A percentile compares a stretch with the other conserved stretches of the same genome.
Evolutionary conservation across 768 basidiomycete species (phyloP).

Genomic region (Gymnopilus junonius): DNA sequence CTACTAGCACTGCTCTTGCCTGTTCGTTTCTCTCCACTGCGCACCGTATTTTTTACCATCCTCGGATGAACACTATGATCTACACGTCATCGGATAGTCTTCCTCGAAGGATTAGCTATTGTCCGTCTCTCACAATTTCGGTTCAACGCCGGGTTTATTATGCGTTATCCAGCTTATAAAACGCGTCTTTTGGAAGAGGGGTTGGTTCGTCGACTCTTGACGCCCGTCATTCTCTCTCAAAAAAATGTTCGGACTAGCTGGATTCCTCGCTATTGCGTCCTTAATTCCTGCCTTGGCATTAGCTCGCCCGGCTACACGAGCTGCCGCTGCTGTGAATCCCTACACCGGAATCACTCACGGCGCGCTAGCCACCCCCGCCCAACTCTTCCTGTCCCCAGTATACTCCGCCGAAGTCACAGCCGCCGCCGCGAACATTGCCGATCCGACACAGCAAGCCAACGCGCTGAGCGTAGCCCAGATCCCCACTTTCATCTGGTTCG

Average conservation of each 20-base stretch:
- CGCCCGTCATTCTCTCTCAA: background rate
- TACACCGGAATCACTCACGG: background rate
- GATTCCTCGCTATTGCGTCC: background rate
- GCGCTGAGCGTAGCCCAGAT: constrained; percentile 56
- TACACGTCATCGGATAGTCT: background rate
- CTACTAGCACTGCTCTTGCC: background rate
- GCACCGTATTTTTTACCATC: background rate
- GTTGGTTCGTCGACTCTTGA: too few species aligned
- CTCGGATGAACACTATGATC: background rate
- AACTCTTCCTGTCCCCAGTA: background rate
- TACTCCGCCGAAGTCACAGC: constrained; percentile 46
- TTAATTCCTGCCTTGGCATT: background rate
- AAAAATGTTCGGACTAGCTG: background rate
- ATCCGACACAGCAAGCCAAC: constrained; percentile 52
- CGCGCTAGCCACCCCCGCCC: background rate
- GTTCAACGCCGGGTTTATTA: background rate
- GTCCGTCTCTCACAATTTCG: background rate
- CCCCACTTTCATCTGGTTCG: constrained; percentile 68
- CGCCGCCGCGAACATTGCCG: constrained; percentile 52
- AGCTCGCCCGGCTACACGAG: background rate
- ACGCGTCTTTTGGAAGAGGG: background rate
- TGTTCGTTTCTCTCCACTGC: background rate
- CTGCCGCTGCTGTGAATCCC: background rate
- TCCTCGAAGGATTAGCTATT: background rate
- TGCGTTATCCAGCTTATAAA: background rate